Base-by-base conservation (phyloP, 192 early-diverging fungal species). In the Oehlia diaphana region DNA sequence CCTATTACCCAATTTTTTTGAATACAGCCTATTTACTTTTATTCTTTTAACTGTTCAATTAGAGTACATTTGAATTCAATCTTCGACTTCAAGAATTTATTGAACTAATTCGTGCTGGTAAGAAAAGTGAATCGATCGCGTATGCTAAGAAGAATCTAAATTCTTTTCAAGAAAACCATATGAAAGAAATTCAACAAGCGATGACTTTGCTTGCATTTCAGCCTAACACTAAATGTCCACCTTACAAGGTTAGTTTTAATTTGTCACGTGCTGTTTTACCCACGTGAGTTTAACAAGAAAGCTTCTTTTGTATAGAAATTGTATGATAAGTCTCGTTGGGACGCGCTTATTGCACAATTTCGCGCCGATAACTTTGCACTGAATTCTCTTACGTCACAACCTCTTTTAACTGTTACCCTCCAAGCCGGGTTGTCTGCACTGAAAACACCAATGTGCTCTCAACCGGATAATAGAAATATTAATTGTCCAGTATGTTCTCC, bases 61-160 rank as follows among this genome's bases (percentile, higher is more conserved):
- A 99, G 94, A 98, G 96, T 83, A 92, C 94, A 9, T 84, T 99
- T 61, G 98, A 99, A 84, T 99, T 99, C 87, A 94, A 98, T 81
- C 88, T 99, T 76, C 90, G 96, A 1, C 79, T 98, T 53, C 97
- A 98, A 85, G 98, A 99, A 83, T 96, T 92, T 83, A 91, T 99
- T 49, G 97, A 99, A 80, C 88, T 98, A 63, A 91, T 91, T 3
- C 87, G 95, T 31, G 88, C 77, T 12, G 84, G 87, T 26, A 89
- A 91, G 33, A 83, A 83, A 14, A 74, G 83, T 28, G 94, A 93
- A 8, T 97, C 97, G 0, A 94, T 99, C 66, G 82, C 80, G 9
- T 98, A 99, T 83, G 90, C 94, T 13, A 91, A 92, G 64, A 97
- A 97, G 84, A 87, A 97, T 78, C 81, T 99, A 33, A 89, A 88